These are phyloP conservation scores for Microglena sp. DNA, from an alignment of 139 green algal species.

Conservation along the genomic window DNA sequence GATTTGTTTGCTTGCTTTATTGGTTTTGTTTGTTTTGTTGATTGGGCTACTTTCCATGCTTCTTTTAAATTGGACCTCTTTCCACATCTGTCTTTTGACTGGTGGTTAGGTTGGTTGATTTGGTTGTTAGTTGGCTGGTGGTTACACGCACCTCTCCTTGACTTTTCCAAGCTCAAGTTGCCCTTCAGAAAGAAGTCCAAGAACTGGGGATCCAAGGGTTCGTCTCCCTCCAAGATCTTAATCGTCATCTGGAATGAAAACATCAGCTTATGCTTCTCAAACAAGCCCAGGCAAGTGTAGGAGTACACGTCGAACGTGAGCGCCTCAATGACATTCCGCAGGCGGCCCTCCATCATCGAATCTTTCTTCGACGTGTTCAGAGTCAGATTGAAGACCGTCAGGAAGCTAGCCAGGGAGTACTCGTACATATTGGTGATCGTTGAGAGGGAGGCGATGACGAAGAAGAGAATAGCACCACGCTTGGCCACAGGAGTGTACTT, in stretches of 20 bases:
- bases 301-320: slow-evolving; percentile 72
- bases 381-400: slow-evolving; percentile 60
- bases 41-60: no score
- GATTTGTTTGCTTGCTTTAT: no score
- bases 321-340: slow-evolving; percentile 65
- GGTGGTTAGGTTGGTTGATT: no score
- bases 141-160: not conserved
- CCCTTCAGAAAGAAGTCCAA: slow-evolving; percentile 87
- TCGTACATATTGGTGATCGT: slow-evolving; percentile 81
- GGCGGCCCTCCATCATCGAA: slow-evolving; percentile 43
- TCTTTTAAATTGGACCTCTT: no score
- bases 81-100: no score
- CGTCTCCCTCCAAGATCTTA: slow-evolving; percentile 61
- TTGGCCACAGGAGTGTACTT: slow-evolving; percentile 62
- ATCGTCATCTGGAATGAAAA: slow-evolving; percentile 72
- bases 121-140: no score
- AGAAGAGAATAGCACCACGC: slow-evolving; percentile 74
- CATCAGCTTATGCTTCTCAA: slow-evolving; percentile 77
- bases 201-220: slow-evolving; percentile 40
- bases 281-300: slow-evolving; percentile 73
- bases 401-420: slow-evolving; percentile 55
- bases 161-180: slow-evolving; percentile 69
- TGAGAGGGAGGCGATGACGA: slow-evolving; percentile 58
- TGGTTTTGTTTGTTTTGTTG: no score
- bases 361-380: slow-evolving; percentile 53